Conservation (phyloP, 192 early-diverging fungal species). For the Rhizoclosmatium sp. region DNA sequence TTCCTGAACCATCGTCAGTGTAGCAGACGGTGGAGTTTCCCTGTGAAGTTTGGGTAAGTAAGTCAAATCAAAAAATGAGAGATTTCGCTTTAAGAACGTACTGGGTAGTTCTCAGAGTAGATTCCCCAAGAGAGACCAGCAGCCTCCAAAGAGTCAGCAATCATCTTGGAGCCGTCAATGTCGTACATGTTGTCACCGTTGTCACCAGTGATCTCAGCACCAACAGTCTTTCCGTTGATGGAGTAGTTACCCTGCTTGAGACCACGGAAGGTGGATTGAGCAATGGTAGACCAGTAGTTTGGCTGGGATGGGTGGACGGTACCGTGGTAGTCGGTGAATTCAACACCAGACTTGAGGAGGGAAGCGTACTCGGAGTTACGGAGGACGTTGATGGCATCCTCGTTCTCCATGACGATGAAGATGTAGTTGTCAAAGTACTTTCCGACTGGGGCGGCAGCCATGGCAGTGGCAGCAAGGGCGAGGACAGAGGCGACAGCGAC, state of each 20-base stretch:
- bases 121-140: conserved; percentile 13
- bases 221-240: neutral
- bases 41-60: neutral
- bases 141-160: conserved; percentile 21
- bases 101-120: conserved; percentile 29
- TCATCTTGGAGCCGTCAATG: conserved; percentile 3
- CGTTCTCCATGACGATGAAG: conserved; percentile 24
- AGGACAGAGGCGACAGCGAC: neutral
- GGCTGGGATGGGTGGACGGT: conserved; percentile 12
- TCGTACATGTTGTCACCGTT: conserved; percentile 25
- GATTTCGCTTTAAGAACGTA: no score
- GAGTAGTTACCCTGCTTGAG: neutral
- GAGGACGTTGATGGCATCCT: conserved; percentile 1
- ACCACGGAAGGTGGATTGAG: conserved; percentile 13
- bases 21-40: conserved; percentile 14
- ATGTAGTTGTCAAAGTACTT: conserved; percentile 30
- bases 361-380: conserved; percentile 13
- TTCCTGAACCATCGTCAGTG: conserved; percentile 1
- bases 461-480: neutral
- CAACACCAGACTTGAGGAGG: neutral
- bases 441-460: neutral
- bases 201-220: neutral
- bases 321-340: conserved; percentile 27
- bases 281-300: conserved; percentile 21
- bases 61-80: no score